These are phyloP conservation scores for Gregarina niphandrodes DNA, from an alignment of 169 alveolate species.

Conservation along the genomic window DNA sequence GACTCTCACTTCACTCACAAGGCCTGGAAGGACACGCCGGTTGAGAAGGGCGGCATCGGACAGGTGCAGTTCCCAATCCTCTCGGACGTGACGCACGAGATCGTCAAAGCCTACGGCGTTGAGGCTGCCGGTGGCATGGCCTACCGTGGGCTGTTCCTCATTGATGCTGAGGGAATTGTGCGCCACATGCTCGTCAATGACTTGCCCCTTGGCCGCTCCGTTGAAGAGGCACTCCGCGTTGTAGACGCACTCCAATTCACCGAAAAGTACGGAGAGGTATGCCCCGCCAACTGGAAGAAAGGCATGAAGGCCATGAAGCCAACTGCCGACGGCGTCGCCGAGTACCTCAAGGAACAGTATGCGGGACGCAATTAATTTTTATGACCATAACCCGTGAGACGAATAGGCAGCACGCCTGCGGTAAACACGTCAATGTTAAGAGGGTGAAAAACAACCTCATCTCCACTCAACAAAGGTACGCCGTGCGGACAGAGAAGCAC, in stretches of 20 bases:
- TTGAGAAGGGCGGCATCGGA: slow-evolving; percentile 92
- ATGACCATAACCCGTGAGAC: no score
- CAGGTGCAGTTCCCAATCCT: slow-evolving; percentile 56
- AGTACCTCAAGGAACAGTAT: slow-evolving; percentile 31
- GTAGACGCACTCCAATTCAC: slow-evolving; percentile 78
- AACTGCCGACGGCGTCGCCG: slow-evolving; percentile 61
- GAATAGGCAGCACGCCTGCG: no score
- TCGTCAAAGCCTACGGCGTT: slow-evolving; percentile 70
- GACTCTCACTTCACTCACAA: slow-evolving; percentile 84
- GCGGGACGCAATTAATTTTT: no score
- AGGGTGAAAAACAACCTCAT: no score
- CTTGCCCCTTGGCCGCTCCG: slow-evolving; percentile 95
- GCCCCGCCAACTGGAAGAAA: slow-evolving; percentile 94
- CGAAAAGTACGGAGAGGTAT: slow-evolving; percentile 91
- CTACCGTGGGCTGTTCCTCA: slow-evolving; percentile 88
- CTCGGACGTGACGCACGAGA: slow-evolving; percentile 65
- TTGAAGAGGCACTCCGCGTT: slow-evolving; percentile 71
- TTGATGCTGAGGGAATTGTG: slow-evolving; percentile 77
- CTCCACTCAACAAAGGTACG: no score
- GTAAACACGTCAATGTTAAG: no score
- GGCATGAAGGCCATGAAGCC: slow-evolving; percentile 84
- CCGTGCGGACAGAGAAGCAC: no score
- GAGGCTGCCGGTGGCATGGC: slow-evolving; percentile 80
- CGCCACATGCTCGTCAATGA: slow-evolving; percentile 79
- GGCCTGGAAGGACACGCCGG: slow-evolving; percentile 78